phyloP scores from a whole-genome alignment of 2,329 filamentous ascomycete species.

The Fusarium nematophilum region DNA sequence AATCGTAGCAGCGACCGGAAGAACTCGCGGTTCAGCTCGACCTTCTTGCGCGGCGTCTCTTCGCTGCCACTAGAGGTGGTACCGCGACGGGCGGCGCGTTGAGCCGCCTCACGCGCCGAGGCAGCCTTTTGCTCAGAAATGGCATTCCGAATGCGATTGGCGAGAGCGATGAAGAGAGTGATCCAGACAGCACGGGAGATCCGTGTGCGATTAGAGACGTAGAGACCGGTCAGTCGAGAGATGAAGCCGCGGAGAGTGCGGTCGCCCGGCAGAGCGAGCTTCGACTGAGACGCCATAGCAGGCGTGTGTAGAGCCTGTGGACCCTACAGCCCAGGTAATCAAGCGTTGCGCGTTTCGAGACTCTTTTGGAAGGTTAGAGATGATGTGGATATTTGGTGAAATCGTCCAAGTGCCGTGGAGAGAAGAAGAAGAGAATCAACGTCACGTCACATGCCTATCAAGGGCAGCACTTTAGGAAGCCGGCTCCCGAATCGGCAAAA shows the following conservation, averaged over 20 bases:
- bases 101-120: slow-evolving; percentile 73
- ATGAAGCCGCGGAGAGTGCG: slow-evolving; percentile 74
- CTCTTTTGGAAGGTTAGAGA: background rate
- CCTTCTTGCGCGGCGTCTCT: slow-evolving; percentile 74
- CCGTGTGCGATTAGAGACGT: slow-evolving; percentile 81
- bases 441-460: slow-evolving; percentile 39
- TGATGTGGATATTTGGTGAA: background rate
- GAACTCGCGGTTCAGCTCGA: slow-evolving; percentile 90
- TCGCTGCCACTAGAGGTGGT: slow-evolving; percentile 57
- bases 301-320: slow-evolving; percentile 4
- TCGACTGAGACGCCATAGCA: slow-evolving; percentile 80
- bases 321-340: background rate
- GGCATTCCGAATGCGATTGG: slow-evolving; percentile 90
- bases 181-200: slow-evolving; percentile 89
- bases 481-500: slow-evolving; percentile 10
- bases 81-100: slow-evolving; percentile 59
- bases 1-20: slow-evolving; percentile 80
- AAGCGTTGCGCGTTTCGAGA: background rate
- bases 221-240: slow-evolving; percentile 75
- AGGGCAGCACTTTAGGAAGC: slow-evolving; percentile 27
- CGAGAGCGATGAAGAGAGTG: slow-evolving; percentile 81
- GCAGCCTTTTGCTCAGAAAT: slow-evolving; percentile 93
- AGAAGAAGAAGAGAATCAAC: slow-evolving; percentile 32
- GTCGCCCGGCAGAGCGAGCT: slow-evolving; percentile 70
- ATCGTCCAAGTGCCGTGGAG: slow-evolving; percentile 8